Percentiles rank a stretch among this genome's conserved stretches.
These are phyloP conservation scores for Fusarium sp. DNA, from an alignment of 2,329 filamentous ascomycete genomes.

Conservation along the genomic window DNA sequence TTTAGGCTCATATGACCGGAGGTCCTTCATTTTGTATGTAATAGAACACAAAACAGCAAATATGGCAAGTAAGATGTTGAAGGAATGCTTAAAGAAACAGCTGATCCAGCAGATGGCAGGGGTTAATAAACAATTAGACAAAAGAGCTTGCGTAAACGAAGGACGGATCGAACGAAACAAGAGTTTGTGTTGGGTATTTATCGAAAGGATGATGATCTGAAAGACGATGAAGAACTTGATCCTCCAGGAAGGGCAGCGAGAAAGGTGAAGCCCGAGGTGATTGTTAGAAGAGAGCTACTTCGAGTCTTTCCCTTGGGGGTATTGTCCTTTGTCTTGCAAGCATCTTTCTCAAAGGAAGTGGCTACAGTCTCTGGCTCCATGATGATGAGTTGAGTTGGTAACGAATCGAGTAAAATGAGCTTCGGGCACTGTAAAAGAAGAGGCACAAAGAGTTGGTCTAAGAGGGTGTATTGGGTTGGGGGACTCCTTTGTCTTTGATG, in stretches of 20 bases:
- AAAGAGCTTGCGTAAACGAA: conserved; percentile 32
- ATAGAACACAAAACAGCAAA: conserved; percentile 7
- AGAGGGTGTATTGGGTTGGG: conserved; percentile 26
- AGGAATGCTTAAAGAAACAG: not conserved
- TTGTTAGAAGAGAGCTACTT: conserved; percentile 46
- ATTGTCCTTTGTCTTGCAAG: conserved; percentile 44
- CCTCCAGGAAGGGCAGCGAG: conserved; percentile 45
- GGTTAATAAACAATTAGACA: conserved; percentile 14
- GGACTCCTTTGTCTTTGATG: conserved; percentile 33
- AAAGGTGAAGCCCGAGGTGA: conserved; percentile 48
- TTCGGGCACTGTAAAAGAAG: conserved; percentile 9
- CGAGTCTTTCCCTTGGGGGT: conserved; percentile 39
- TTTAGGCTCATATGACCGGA: conserved; percentile 26
- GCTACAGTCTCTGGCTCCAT: conserved; percentile 43
- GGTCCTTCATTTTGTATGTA: conserved; percentile 26
- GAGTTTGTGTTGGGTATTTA: conserved; percentile 28
- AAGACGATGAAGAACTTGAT: conserved; percentile 35
- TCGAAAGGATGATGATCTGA: conserved; percentile 47
- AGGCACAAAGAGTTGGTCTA: conserved; percentile 29
- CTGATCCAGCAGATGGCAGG: not conserved
- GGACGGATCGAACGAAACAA: conserved; percentile 21
- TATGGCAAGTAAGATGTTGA: not conserved
- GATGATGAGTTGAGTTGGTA: conserved; percentile 10
- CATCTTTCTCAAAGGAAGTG: conserved; percentile 46
- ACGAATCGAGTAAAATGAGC: not conserved